phyloP scores from a whole-genome alignment of 176 grass and related monocot genomes.

The Carex littledalei region DNA sequence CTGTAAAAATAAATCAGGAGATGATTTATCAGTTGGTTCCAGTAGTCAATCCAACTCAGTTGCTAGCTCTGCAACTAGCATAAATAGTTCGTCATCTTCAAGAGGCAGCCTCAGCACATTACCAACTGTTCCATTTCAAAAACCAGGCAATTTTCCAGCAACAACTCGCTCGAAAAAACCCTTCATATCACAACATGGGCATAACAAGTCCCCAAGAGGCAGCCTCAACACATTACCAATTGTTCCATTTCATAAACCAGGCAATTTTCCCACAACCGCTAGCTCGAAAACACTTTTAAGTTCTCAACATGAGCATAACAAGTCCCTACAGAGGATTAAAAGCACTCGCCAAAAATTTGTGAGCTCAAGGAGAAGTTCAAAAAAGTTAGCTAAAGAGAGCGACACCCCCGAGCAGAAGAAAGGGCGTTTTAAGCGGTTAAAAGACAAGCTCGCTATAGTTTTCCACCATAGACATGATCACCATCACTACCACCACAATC shows the following conservation, averaged over 20 bases:
- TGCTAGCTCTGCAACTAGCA: neutral
- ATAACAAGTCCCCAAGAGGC: neutral
- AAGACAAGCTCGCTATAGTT: constrained; percentile 41
- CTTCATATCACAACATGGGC: neutral
- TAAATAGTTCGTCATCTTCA: neutral
- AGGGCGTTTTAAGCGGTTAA: constrained; percentile 34
- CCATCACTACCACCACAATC: constrained; percentile 38
- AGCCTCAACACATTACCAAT: neutral
- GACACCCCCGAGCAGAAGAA: constrained; percentile 15
- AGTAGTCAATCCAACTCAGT: neutral
- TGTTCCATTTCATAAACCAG: neutral
- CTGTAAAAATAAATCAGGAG: neutral
- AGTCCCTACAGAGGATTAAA: neutral
- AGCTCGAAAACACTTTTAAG: neutral
- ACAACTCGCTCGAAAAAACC: neutral
- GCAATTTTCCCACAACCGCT: neutral
- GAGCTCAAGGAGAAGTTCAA: neutral
- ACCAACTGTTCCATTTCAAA: constrained; percentile 2
- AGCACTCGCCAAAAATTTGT: neutral
- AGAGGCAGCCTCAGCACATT: neutral
- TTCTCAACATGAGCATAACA: neutral
- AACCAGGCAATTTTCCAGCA: neutral
- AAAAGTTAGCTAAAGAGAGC: neutral
- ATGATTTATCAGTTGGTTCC: neutral
- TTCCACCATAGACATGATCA: constrained; percentile 64